Conservation (phyloP, 257 asterid species). For the Przewalskia tangutica region DNA sequence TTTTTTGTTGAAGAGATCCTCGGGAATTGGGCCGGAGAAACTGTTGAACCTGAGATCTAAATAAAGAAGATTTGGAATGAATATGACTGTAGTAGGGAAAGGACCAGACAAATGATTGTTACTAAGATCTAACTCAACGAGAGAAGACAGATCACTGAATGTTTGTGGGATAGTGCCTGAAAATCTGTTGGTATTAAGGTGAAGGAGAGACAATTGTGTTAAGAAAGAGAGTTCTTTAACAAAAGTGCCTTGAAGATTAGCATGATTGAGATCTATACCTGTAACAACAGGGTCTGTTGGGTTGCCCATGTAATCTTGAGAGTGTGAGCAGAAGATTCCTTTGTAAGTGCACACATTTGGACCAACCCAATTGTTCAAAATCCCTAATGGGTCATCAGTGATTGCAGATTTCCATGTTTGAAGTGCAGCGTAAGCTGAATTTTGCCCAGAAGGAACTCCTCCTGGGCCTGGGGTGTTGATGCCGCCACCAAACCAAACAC, state of each 20-base stretch:
- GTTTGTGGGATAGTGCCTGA: conserved; percentile 46
- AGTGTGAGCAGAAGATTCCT: conserved; percentile 56
- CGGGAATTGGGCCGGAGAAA: conserved; percentile 59
- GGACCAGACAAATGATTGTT: conserved; percentile 65
- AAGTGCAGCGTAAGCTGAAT: conserved; percentile 46
- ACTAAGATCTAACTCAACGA: conserved; percentile 75
- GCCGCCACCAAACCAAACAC: conserved; percentile 20
- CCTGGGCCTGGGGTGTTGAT: conserved; percentile 18
- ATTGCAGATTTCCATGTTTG: conserved; percentile 90
- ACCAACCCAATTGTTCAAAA: conserved; percentile 50
- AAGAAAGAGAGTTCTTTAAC: conserved; percentile 45
- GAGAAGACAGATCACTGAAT: conserved; percentile 24
- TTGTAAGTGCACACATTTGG: conserved; percentile 59
- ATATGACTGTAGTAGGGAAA: conserved; percentile 38
- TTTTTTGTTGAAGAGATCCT: conserved; percentile 48
- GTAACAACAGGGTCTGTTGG: conserved; percentile 32
- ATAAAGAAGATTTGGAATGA: conserved; percentile 53
- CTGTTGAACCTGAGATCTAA: conserved; percentile 69
- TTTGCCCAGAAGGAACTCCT: neutral
- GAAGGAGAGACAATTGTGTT: conserved; percentile 48
- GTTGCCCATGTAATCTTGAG: conserved; percentile 44
- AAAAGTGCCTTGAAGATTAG: conserved; percentile 48
- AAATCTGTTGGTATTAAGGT: conserved; percentile 71
- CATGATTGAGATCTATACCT: conserved; percentile 81
- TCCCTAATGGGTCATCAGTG: conserved; percentile 52